phyloP scores from a whole-genome alignment of 352 stramenopile species.

The Phytopythium ostracodes region DNA sequence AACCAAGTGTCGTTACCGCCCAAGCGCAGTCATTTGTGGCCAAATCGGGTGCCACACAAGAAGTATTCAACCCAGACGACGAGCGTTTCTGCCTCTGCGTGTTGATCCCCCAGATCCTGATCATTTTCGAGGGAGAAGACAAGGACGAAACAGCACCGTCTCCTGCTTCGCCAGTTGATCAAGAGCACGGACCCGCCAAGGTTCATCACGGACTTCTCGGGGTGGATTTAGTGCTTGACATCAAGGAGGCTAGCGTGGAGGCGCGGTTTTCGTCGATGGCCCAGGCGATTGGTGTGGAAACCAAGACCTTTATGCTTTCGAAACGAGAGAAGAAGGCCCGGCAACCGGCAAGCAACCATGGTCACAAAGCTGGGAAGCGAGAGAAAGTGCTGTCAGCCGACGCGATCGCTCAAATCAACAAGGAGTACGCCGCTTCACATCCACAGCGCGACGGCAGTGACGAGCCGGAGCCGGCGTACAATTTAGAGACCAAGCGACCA shows the following conservation, averaged over 20 bases:
- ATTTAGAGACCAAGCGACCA: constrained; percentile 28
- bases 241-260: constrained; percentile 54
- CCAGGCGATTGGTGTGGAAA: constrained; percentile 44
- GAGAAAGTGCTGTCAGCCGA: constrained; percentile 29
- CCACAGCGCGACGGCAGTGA: not conserved
- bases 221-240: constrained; percentile 65
- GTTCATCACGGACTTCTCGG: constrained; percentile 5
- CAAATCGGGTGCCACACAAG: not conserved
- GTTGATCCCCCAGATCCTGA: constrained; percentile 59
- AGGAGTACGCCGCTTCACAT: constrained; percentile 8
- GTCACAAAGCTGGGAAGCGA: constrained; percentile 19
- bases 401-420: constrained; percentile 30
- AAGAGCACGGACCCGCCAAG: constrained; percentile 1
- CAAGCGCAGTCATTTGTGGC: not conserved
- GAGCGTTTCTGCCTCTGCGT: constrained; percentile 56
- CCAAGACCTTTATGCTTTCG: constrained; percentile 35
- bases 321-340: constrained; percentile 27
- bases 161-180: not conserved
- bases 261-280: constrained; percentile 57
- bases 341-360: not conserved
- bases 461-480: constrained; percentile 42
- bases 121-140: constrained; percentile 56
- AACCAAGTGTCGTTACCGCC: not conserved
- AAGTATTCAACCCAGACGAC: constrained; percentile 55
- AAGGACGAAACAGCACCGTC: not conserved